phyloP scores from a whole-genome alignment of 1,139 yeast genomes.

The Barnettozyma hawaiiensis region DNA sequence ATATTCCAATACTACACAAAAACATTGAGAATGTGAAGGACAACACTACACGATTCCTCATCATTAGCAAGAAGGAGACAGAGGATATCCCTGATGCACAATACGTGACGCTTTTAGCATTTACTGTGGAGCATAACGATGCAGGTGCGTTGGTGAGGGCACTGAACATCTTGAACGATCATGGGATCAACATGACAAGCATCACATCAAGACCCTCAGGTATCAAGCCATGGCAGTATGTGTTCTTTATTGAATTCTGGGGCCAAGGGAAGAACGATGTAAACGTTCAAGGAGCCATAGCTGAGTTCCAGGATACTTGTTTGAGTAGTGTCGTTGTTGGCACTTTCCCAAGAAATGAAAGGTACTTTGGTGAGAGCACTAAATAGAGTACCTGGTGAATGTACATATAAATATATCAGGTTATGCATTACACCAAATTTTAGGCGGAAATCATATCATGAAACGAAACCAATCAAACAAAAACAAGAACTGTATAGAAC shows the following conservation, averaged over 20 bases:
- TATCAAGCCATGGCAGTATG: conserved; percentile 70
- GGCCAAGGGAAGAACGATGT: conserved; percentile 26
- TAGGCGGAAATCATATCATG: background rate
- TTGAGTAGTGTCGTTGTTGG: conserved; percentile 34
- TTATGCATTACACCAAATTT: background rate
- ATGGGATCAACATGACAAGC: conserved; percentile 60
- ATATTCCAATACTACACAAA: conserved; percentile 48
- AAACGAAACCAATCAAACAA: background rate
- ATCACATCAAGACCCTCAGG: conserved; percentile 72
- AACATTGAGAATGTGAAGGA: conserved; percentile 65
- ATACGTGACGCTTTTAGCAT: conserved; percentile 52
- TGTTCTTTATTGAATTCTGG: conserved; percentile 68
- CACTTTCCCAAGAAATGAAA: conserved; percentile 33
- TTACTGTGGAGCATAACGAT: conserved; percentile 59
- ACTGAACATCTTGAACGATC: conserved; percentile 49
- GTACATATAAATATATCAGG: background rate
- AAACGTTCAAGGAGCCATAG: conserved; percentile 19
- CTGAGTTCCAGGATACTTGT: conserved; percentile 27
- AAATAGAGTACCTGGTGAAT: background rate
- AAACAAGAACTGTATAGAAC: background rate
- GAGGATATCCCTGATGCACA: conserved; percentile 10
- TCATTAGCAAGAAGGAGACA: conserved; percentile 35
- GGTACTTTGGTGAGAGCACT: conserved; percentile 28
- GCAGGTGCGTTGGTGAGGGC: conserved; percentile 76
- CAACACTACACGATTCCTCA: conserved; percentile 82